Evolutionary conservation across 2,329 filamentous ascomycete genomes (phyloP).

Genomic region (Ophiostoma quercus): DNA sequence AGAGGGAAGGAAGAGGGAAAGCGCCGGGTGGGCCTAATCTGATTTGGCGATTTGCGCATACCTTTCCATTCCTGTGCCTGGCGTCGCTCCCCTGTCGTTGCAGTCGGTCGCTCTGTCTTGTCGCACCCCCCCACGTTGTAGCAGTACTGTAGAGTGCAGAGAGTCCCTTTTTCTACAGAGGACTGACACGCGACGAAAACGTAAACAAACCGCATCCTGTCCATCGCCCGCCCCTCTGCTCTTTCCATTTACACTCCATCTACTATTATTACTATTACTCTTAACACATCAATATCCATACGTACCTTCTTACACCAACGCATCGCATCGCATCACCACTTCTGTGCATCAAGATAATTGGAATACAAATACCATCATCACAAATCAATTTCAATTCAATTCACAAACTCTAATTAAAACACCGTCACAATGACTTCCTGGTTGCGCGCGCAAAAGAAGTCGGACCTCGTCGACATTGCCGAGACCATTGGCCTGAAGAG

Average conservation of each 20-base stretch:
- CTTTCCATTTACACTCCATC: not conserved
- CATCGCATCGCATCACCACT: slow-evolving; percentile 9
- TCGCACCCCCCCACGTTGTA: slow-evolving; percentile 1
- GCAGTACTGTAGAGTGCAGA: not conserved
- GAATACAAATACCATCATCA: not conserved
- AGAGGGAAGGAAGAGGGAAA: not conserved
- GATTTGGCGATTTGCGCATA: slow-evolving; percentile 20
- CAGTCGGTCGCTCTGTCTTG: not conserved
- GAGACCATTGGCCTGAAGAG: slow-evolving; percentile 63
- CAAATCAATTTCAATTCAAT: not conserved
- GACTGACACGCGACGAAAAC: slow-evolving; percentile 24
- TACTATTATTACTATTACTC: no score
- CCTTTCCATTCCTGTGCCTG: slow-evolving; percentile 11
- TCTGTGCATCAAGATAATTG: not conserved
- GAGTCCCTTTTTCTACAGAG: slow-evolving; percentile 11
- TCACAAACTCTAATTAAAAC: no score
- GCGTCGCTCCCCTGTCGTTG: slow-evolving; percentile 3
- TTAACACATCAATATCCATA: no score
- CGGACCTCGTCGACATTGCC: slow-evolving; percentile 69
- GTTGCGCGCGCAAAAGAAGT: slow-evolving; percentile 77
- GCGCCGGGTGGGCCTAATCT: slow-evolving; percentile 6
- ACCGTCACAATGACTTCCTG: slow-evolving; percentile 58
- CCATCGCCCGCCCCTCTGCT: slow-evolving; percentile 14
- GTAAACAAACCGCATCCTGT: slow-evolving; percentile 22
- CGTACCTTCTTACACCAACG: not conserved